Evolutionary conservation across 192 early-diverging fungal species (phyloP).

Genomic region (Dimargaris xerosporica): DNA sequence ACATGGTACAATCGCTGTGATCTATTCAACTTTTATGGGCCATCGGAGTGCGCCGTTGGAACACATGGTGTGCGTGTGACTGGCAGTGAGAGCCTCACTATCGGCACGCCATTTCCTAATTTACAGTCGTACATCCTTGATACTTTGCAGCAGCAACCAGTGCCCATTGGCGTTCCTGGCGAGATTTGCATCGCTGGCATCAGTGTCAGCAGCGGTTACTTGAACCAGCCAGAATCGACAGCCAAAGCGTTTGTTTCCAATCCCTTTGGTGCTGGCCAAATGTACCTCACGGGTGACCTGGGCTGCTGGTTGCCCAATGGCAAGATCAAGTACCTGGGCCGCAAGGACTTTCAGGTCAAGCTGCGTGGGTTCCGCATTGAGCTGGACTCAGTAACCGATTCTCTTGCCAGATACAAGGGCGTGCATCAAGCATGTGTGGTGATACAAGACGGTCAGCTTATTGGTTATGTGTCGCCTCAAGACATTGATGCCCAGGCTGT

Average conservation of each 20-base stretch:
- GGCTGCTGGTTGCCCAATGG: background rate
- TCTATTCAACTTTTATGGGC: too few species aligned
- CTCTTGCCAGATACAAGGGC: too few species aligned
- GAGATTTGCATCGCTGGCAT: background rate
- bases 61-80: too few species aligned
- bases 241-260: background rate
- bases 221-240: background rate
- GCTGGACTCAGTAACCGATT: too few species aligned
- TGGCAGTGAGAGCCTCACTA: too few species aligned
- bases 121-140: background rate
- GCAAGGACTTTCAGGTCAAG: background rate
- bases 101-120: background rate
- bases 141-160: background rate
- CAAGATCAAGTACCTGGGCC: background rate
- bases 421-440: too few species aligned
- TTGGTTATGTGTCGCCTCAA: constrained; percentile 18
- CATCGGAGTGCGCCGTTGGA: too few species aligned
- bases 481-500: background rate
- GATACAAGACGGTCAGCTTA: constrained; percentile 11
- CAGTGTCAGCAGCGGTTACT: background rate
- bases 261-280: background rate
- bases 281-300: background rate
- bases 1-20: too few species aligned
- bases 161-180: constrained; percentile 16
- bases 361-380: constrained; percentile 9